phyloP scores from a whole-genome alignment of 23 red algal genomes.

The Gracilaria domingensis region DNA sequence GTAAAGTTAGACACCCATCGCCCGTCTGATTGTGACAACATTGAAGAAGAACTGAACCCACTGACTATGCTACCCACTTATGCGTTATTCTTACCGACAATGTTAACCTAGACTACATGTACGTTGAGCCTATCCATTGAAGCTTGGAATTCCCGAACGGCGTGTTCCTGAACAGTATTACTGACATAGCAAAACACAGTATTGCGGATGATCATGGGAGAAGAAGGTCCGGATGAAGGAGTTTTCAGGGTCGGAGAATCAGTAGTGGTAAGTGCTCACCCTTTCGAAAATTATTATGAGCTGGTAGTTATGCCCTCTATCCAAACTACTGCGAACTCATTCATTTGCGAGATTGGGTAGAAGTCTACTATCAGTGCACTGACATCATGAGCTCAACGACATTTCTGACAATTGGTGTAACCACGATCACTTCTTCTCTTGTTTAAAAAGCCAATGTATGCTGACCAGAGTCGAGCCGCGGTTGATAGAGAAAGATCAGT shows the following conservation, averaged over 20 bases:
- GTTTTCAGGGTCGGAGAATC: conserved; percentile 80
- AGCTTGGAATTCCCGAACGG: not conserved
- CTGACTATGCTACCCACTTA: not conserved
- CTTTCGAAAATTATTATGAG: too few relatives aligned
- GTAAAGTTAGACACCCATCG: not conserved
- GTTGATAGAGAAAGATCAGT: conserved; percentile 80
- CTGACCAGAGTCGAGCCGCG: conserved; percentile 79
- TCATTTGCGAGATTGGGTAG: not conserved
- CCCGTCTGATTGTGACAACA: not conserved
- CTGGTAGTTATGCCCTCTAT: not conserved
- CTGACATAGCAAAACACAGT: conserved; percentile 34
- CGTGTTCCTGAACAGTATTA: not conserved
- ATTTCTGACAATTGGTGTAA: not conserved
- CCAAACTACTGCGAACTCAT: too few relatives aligned
- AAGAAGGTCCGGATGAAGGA: conserved; percentile 83
- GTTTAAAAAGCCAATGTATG: conserved; percentile 86
- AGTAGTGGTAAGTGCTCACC: conserved; percentile 77
- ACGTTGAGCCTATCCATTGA: not conserved
- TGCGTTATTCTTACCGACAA: not conserved
- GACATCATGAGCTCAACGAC: not conserved
- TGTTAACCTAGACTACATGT: conserved; percentile 35
- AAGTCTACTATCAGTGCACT: not conserved
- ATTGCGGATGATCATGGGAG: conserved; percentile 84
- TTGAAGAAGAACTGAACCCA: not conserved
- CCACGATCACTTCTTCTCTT: not conserved